These are phyloP conservation scores for Tetrapisispora namnaoensis DNA, from an alignment of 805 yeast species.

Conservation along the genomic window DNA sequence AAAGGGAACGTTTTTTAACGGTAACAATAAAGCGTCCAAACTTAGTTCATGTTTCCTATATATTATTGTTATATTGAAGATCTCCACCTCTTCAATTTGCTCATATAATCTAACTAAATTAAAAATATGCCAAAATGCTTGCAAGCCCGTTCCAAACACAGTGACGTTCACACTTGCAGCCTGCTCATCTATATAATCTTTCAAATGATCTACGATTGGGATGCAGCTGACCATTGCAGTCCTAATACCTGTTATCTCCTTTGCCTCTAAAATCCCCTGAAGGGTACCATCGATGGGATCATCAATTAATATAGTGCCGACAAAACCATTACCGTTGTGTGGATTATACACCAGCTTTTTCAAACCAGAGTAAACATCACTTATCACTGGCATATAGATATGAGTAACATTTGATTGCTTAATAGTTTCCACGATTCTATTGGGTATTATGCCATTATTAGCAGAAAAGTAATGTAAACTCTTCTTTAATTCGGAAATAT, in stretches of 20 bases:
- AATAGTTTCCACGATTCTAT: conserved; percentile 39
- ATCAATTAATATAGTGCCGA: conserved; percentile 44
- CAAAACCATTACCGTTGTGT: conserved; percentile 44
- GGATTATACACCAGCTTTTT: conserved; percentile 39
- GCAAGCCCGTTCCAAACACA: conserved; percentile 54
- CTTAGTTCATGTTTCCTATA: conserved; percentile 32
- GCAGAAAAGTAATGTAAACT: conserved; percentile 35
- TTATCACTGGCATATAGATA: conserved; percentile 58
- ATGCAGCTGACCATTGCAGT: conserved; percentile 51
- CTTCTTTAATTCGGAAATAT: conserved; percentile 8
- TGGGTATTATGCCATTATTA: conserved; percentile 43
- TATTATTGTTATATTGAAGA: conserved; percentile 33
- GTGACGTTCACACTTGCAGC: conserved; percentile 14
- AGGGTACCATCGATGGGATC: conserved; percentile 43
- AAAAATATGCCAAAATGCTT: conserved; percentile 52
- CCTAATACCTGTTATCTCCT: conserved; percentile 53
- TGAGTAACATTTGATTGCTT: conserved; percentile 29
- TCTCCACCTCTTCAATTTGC: not conserved
- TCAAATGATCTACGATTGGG: not conserved
- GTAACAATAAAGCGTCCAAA: conserved; percentile 35
- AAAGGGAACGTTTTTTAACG: conserved; percentile 10
- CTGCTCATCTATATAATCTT: not conserved
- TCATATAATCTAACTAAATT: not conserved
- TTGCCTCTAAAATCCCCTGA: conserved; percentile 47
- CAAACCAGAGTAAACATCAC: conserved; percentile 43